A percentile compares a stretch with the other conserved stretches of the same genome.
Conservation (phyloP, 257 asterid species). For the Solanum pimpinellifolium region DNA sequence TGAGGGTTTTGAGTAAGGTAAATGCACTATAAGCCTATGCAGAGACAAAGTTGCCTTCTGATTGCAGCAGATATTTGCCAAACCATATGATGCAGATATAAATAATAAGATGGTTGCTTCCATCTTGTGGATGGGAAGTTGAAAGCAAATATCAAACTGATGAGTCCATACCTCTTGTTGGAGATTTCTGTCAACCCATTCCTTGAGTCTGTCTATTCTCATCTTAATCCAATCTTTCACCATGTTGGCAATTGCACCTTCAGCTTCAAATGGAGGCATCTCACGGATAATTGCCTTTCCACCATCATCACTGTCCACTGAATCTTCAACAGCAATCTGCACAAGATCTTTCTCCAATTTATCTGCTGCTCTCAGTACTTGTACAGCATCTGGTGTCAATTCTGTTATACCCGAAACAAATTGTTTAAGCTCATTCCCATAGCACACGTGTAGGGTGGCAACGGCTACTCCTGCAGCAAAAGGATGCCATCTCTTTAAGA, state of each 20-base stretch:
- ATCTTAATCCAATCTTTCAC: slow-evolving; percentile 89
- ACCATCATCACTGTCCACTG: slow-evolving; percentile 98
- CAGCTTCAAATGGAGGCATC: slow-evolving; percentile 99
- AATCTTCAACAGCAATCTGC: slow-evolving; percentile 92
- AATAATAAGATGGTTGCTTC: not conserved
- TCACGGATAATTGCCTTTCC: slow-evolving; percentile 98
- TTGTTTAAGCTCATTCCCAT: slow-evolving; percentile 92
- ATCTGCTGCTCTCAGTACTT: slow-evolving; percentile 88
- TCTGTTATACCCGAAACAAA: slow-evolving; percentile 75
- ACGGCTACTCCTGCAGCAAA: slow-evolving; percentile 96
- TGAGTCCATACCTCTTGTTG: slow-evolving; percentile 84
- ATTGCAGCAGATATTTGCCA: not conserved
- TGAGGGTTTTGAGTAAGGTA: not conserved
- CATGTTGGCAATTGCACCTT: slow-evolving; percentile 74
- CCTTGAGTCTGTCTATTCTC: slow-evolving; percentile 74
- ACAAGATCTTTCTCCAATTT: slow-evolving; percentile 93
- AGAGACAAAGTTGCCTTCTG: not conserved
- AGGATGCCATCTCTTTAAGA: slow-evolving; percentile 93
- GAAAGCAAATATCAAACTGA: not conserved
- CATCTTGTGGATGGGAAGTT: not conserved
- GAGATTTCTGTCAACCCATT: slow-evolving; percentile 87
- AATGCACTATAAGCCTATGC: not conserved
- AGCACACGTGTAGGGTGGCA: slow-evolving; percentile 90
- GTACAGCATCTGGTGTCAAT: slow-evolving; percentile 95
- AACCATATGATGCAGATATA: not conserved